These are phyloP conservation scores for Lithohypha guttulata DNA, from an alignment of 2,329 filamentous ascomycete species.

Conservation along the genomic window DNA sequence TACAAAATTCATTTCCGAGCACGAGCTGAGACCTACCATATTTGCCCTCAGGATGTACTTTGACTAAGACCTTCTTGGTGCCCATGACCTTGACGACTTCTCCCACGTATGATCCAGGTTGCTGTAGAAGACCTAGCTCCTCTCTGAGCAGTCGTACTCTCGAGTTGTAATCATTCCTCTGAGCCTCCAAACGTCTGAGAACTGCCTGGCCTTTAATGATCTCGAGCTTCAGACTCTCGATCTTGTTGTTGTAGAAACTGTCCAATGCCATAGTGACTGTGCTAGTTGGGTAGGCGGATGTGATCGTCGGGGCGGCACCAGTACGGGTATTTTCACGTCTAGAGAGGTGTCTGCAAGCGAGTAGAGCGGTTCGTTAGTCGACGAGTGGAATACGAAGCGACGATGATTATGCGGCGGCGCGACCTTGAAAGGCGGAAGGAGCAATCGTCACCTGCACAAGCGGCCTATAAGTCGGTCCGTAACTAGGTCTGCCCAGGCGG, in stretches of 20 bases:
- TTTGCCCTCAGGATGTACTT: slow-evolving; percentile 99
- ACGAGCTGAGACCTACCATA: slow-evolving; percentile 57
- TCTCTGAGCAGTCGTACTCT: slow-evolving; percentile 87
- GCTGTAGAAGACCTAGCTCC: slow-evolving; percentile 89
- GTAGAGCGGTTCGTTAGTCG: too few species aligned
- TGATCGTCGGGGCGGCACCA: slow-evolving; percentile 21
- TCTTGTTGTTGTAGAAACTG: slow-evolving; percentile 99
- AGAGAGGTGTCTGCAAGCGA: too few species aligned
- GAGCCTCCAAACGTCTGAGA: slow-evolving; percentile 85
- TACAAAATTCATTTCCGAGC: slow-evolving; percentile 11
- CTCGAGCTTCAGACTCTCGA: slow-evolving; percentile 99
- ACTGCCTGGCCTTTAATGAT: slow-evolving; percentile 98
- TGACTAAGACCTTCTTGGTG: slow-evolving; percentile 97
- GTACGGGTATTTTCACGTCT: too few species aligned
- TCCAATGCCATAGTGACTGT: slow-evolving; percentile 99
- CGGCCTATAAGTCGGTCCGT: too few species aligned
- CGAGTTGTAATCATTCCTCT: slow-evolving; percentile 98
- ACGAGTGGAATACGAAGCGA: too few species aligned
- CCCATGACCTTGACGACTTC: slow-evolving; percentile 99
- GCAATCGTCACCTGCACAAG: too few species aligned
- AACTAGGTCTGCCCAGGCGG: too few species aligned
- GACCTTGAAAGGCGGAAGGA: too few species aligned
- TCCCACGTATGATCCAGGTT: slow-evolving; percentile 94
- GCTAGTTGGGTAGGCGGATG: slow-evolving; percentile 35
- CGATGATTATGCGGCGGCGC: too few species aligned